These are phyloP conservation scores for Zopfochytrium polystomum DNA, from an alignment of 371 early-diverging fungal species.

Conservation along the genomic window DNA sequence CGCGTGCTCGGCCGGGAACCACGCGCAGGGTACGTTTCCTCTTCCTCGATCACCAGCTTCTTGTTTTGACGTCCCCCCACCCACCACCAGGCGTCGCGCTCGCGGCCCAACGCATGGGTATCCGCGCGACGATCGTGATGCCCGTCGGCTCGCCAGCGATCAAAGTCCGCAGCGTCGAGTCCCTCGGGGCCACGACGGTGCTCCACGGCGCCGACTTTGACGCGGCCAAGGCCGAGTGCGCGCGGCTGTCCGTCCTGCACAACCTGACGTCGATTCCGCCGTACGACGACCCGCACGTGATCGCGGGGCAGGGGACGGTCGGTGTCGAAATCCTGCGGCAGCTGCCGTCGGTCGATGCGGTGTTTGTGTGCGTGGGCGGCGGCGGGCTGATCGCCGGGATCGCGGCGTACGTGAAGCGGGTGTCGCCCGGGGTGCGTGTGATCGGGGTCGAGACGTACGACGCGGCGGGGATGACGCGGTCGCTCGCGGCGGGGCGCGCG, in stretches of 20 bases:
- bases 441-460: slow-evolving; percentile 88
- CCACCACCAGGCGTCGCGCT: slow-evolving; percentile 55
- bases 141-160: slow-evolving; percentile 67
- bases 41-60: too few relatives aligned
- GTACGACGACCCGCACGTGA: slow-evolving; percentile 90
- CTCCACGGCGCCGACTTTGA: slow-evolving; percentile 87
- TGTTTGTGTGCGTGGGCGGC: slow-evolving; percentile 86
- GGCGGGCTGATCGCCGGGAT: slow-evolving; percentile 90
- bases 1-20: slow-evolving; percentile 39
- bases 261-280: slow-evolving; percentile 84
- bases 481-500: slow-evolving; percentile 59
- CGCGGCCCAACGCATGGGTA: slow-evolving; percentile 79
- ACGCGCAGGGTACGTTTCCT: too few relatives aligned
- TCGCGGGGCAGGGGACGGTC: slow-evolving; percentile 96
- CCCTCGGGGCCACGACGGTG: slow-evolving; percentile 86
- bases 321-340: slow-evolving; percentile 89
- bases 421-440: slow-evolving; percentile 72
- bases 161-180: slow-evolving; percentile 79
- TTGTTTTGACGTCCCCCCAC: too few relatives aligned
- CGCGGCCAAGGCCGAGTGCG: slow-evolving; percentile 82
- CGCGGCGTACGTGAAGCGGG: slow-evolving; percentile 71
- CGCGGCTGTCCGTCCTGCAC: slow-evolving; percentile 45
- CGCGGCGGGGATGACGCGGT: slow-evolving; percentile 79
- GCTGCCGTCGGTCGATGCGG: slow-evolving; percentile 60
- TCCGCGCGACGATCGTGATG: slow-evolving; percentile 87